Evolutionary conservation across 2,329 filamentous ascomycete genomes (phyloP), one percentile per base, ranked within the genome.

Genomic region (Calonectria montana): DNA sequence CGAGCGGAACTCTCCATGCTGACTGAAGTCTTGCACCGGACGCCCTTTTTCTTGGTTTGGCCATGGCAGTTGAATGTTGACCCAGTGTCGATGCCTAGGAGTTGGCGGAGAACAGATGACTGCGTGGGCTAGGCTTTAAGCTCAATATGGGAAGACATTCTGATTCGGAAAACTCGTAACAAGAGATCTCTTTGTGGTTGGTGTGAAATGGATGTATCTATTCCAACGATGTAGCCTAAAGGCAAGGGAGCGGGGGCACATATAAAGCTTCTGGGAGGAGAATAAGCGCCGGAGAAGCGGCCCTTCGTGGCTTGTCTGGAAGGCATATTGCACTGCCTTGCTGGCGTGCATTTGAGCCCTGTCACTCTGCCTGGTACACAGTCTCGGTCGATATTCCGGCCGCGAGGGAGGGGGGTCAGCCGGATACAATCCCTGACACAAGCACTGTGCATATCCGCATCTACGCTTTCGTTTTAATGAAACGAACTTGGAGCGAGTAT

Each of bases 61-160:
- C 69, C 71, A 67, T 77, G 74, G 45, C 77, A 79, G 27, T 16
- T 29, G n/a, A 48, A 45, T 5, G 25, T 29, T 16, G 45, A 13
- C 8, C 21, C 21, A 3, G 39, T 16, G 25, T 61, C 53, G 41
- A 73, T 18, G 21, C 66, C 43, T 13, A 73, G 65, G n/a, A 73
- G 39, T 25, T 69, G 59, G 23, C 65, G 50, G 50, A 73, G 69
- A 10, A 50, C 18, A 15, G 23, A 53, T 13, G 65, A 41, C 25
- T 55, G 45, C 7, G 65, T n/a, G 25, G 71, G 71, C 71, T 69
- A 73, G 50, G 39, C 25, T 12, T 21, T 8, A 18, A 66, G 35
- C 16, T 35, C 27, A 29, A 45, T 21, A 21, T 53, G 39, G 13
- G 48, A 25, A 23, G 55, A 25, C 69, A 72, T 74, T 39, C 5